phyloP scores from a whole-genome alignment of 495 filamentous ascomycete species.

The Poronia punctata region DNA sequence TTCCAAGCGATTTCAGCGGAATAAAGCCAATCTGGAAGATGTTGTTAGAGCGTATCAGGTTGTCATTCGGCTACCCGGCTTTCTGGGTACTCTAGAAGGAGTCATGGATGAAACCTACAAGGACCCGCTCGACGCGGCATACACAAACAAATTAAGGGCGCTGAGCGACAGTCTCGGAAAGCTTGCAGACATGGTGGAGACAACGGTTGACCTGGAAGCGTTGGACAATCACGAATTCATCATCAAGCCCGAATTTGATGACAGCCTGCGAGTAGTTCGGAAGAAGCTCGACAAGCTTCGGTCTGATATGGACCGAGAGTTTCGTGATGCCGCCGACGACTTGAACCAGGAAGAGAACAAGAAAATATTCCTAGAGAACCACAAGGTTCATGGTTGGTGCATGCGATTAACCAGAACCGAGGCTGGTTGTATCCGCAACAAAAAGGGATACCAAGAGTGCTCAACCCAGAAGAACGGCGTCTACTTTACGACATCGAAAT shows the following conservation, averaged over 20 bases:
- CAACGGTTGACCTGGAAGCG: conserved; percentile 92
- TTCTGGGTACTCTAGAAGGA: conserved; percentile 80
- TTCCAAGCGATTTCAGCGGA: conserved; percentile 88
- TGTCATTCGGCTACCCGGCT: conserved; percentile 81
- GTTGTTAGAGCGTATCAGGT: conserved; percentile 95
- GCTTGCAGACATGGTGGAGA: conserved; percentile 97
- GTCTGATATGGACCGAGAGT: conserved; percentile 78
- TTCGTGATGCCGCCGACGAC: conserved; percentile 66
- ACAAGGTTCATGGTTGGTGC: conserved; percentile 92
- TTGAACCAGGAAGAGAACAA: conserved; percentile 93
- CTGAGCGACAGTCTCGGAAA: conserved; percentile 75
- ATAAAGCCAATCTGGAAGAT: conserved; percentile 86
- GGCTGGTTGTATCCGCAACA: conserved; percentile 87
- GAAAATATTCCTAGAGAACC: conserved; percentile 97
- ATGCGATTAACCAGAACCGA: conserved; percentile 90
- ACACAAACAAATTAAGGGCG: conserved; percentile 72
- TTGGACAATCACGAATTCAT: conserved; percentile 97
- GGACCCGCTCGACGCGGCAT: conserved; percentile 78
- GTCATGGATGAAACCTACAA: conserved; percentile 95
- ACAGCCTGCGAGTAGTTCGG: conserved; percentile 75
- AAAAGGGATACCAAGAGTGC: conserved; percentile 84
- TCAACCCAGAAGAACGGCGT: conserved; percentile 99
- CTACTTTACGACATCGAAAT: conserved; percentile 86
- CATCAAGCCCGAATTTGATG: conserved; percentile 98
- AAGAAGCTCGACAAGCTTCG: conserved; percentile 84